These are phyloP conservation scores for Neonectria magnoliae DNA, from an alignment of 2,329 filamentous ascomycete genomes.

Conservation along the genomic window DNA sequence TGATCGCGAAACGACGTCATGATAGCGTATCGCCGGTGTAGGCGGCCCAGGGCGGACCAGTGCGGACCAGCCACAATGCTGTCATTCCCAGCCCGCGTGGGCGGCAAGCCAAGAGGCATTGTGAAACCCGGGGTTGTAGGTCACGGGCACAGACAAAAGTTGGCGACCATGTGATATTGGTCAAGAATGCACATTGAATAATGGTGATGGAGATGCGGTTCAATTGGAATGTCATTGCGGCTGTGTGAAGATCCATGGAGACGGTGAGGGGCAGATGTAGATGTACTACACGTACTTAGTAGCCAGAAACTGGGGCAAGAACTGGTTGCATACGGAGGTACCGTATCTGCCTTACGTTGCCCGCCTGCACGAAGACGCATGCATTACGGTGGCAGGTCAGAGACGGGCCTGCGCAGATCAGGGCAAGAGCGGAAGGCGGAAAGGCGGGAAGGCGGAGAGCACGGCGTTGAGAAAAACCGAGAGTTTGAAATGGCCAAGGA, in stretches of 20 bases:
- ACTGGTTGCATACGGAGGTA: slow-evolving; percentile 14
- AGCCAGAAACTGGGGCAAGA: not conserved
- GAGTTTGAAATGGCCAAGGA: not conserved
- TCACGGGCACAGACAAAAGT: slow-evolving; percentile 24
- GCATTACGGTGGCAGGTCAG: slow-evolving; percentile 21
- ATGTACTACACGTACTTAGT: not conserved
- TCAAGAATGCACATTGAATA: not conserved
- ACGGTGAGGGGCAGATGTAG: not conserved
- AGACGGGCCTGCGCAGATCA: slow-evolving; percentile 2
- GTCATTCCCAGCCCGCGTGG: slow-evolving; percentile 24
- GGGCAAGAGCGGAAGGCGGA: not conserved
- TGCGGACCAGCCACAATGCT: slow-evolving; percentile 18
- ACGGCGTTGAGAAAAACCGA: not conserved
- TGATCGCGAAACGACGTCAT: slow-evolving; percentile 38
- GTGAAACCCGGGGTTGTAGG: slow-evolving; percentile 40
- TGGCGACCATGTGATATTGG: slow-evolving; percentile 34
- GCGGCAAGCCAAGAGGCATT: slow-evolving; percentile 31
- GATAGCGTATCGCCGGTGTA: slow-evolving; percentile 8
- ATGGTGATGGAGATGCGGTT: slow-evolving; percentile 11
- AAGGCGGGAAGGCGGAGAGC: slow-evolving; percentile 31
- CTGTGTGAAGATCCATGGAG: slow-evolving; percentile 20
- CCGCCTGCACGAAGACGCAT: slow-evolving; percentile 9
- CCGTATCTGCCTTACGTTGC: slow-evolving; percentile 13
- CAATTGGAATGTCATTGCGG: slow-evolving; percentile 15
- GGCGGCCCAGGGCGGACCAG: slow-evolving; percentile 4